Percentiles rank a stretch among this genome's conserved stretches.
These are phyloP conservation scores for Ganoderma meredithae DNA, from an alignment of 1,284 basidiomycete species.

Conservation along the genomic window DNA sequence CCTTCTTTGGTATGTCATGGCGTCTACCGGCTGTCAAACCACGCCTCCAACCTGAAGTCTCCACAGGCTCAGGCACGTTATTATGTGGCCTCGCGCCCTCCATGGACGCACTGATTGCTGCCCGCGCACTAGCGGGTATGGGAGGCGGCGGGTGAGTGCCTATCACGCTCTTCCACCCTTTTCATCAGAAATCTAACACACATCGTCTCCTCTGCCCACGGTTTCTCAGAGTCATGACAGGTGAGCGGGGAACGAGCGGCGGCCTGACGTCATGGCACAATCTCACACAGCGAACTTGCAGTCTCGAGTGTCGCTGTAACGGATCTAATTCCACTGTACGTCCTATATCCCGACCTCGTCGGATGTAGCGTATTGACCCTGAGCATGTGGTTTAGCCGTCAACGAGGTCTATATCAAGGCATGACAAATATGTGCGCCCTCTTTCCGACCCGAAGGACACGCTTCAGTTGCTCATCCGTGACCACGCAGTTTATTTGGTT, in stretches of 20 bases:
- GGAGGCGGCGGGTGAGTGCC: conserved; percentile 83
- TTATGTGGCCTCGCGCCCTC: conserved; percentile 84
- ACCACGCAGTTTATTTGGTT: conserved; percentile 67
- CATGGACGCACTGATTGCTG: conserved; percentile 84
- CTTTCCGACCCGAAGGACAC: conserved; percentile 19
- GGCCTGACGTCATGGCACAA: conserved; percentile 37
- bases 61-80: conserved; percentile 78
- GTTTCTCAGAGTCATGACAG: conserved; percentile 76
- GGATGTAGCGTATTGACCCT: conserved; percentile 26
- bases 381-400: conserved; percentile 58
- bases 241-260: conserved; percentile 46
- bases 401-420: conserved; percentile 89
- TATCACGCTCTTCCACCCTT: conserved; percentile 24
- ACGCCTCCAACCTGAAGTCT: conserved; percentile 15
- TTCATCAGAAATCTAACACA: conserved; percentile 32
- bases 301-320: conserved; percentile 81
- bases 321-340: conserved; percentile 84
- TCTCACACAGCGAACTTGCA: conserved; percentile 42
- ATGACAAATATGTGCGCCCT: conserved; percentile 80
- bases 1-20: conserved; percentile 72
- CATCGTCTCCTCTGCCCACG: conserved; percentile 2
- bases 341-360: conserved; percentile 27
- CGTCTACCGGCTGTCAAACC: conserved; percentile 16
- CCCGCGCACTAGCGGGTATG: conserved; percentile 87
- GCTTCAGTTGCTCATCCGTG: conserved; percentile 22